phyloP scores from a whole-genome alignment of 129 eudicot genomes.

The Flaveria ramosissima region DNA sequence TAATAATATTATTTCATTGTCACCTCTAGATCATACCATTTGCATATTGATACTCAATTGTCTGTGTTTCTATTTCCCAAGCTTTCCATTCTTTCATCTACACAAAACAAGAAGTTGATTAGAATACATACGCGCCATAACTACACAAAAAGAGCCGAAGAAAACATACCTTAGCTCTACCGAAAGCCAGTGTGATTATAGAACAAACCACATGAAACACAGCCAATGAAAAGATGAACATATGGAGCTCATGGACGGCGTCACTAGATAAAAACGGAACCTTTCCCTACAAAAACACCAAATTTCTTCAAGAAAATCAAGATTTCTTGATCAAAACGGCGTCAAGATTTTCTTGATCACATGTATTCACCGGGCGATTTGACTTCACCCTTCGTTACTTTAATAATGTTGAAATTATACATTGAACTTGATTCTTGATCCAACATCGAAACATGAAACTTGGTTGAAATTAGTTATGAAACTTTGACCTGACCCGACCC shows the following conservation, averaged over 20 bases:
- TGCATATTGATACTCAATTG: conserved; percentile 56
- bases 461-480: no score
- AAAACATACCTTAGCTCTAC: conserved; percentile 57
- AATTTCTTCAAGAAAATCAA: conserved; percentile 17
- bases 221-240: conserved; percentile 63
- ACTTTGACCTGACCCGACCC: no score
- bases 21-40: conserved; percentile 42
- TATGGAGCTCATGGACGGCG: conserved; percentile 64
- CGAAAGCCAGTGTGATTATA: conserved; percentile 50
- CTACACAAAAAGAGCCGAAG: background rate
- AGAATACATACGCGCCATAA: background rate
- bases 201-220: conserved; percentile 57
- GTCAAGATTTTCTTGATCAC: conserved; percentile 6
- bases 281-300: conserved; percentile 52
- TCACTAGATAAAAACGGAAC: conserved; percentile 56
- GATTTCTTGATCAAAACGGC: background rate
- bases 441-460: no score
- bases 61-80: conserved; percentile 71
- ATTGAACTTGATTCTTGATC: no score
- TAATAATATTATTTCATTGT: background rate
- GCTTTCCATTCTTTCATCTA: conserved; percentile 73
- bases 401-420: no score
- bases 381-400: no score
- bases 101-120: background rate
- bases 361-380: no score